phyloP scores from a whole-genome alignment of 768 basidiomycete genomes.

The Lepiota brunneoincarnata region DNA sequence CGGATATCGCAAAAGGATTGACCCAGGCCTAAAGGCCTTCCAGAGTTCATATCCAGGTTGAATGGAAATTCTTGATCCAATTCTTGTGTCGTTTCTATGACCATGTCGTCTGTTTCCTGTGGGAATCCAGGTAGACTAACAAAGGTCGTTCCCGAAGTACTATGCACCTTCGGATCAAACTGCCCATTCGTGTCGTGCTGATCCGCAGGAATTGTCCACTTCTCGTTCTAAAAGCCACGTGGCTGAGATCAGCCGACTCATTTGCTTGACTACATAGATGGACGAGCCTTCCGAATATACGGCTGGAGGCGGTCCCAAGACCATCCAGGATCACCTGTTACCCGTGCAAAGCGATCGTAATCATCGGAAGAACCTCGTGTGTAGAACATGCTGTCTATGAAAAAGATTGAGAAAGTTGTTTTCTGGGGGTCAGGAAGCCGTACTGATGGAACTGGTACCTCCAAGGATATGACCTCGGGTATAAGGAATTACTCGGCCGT shows the following conservation, averaged over 20 bases:
- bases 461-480: conserved; percentile 26
- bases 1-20: conserved; percentile 13
- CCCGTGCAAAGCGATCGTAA: conserved; percentile 18
- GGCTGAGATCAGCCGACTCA: background rate
- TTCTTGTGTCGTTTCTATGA: conserved; percentile 32
- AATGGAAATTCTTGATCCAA: conserved; percentile 34
- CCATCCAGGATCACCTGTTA: conserved; percentile 23
- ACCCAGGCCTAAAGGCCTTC: conserved; percentile 40
- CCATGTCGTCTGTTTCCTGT: conserved; percentile 25
- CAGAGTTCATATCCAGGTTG: conserved; percentile 41
- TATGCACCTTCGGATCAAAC: conserved; percentile 31
- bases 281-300: conserved; percentile 22
- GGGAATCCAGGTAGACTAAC: conserved; percentile 26
- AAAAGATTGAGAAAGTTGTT: background rate
- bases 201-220: conserved; percentile 25
- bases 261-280: background rate
- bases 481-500: conserved; percentile 19
- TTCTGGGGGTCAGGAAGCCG: background rate
- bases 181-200: conserved; percentile 29
- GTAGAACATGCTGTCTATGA: conserved; percentile 22
- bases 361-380: conserved; percentile 23
- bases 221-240: conserved; percentile 20
- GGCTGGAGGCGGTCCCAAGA: conserved; percentile 24
- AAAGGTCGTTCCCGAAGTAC: conserved; percentile 21
- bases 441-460: conserved; percentile 26